phyloP scores from a whole-genome alignment of 139 green algal genomes.

The Chlorella sp. region DNA sequence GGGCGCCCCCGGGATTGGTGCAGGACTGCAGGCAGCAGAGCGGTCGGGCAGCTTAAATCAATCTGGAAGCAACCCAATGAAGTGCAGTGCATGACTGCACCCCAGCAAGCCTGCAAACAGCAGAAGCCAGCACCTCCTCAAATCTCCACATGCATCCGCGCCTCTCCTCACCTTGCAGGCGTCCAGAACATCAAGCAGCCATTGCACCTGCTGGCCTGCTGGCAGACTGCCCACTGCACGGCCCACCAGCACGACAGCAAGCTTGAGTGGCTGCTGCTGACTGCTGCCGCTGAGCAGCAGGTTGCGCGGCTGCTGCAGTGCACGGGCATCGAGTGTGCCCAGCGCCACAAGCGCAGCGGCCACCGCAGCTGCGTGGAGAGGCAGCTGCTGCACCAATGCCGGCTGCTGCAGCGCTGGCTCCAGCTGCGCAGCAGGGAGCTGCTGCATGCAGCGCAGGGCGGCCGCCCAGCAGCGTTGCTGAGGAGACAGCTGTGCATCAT shows the following conservation, averaged over 20 bases:
- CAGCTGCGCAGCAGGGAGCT: background rate
- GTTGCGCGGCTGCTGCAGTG: background rate
- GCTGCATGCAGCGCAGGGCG: background rate
- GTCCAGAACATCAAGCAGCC: constrained; percentile 12
- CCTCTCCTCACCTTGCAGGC: background rate
- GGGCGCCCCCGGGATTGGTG: background rate
- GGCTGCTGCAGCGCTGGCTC: background rate
- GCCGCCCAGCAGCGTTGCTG: background rate
- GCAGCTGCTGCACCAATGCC: background rate
- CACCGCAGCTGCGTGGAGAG: background rate
- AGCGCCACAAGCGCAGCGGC: background rate
- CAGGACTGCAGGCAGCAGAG: background rate
- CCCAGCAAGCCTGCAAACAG: background rate
- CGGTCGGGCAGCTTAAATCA: background rate
- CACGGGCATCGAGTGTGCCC: background rate
- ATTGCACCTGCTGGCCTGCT: background rate
- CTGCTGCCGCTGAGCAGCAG: background rate
- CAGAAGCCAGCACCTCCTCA: background rate
- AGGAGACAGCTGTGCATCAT: background rate
- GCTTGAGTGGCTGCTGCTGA: background rate
- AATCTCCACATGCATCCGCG: background rate
- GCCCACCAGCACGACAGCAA: background rate
- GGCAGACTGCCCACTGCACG: background rate
- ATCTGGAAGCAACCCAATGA: background rate
- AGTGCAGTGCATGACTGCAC: too few species aligned